Evolutionary conservation across 805 yeast species (phyloP).

Genomic region (Sungouiella thailandica): DNA sequence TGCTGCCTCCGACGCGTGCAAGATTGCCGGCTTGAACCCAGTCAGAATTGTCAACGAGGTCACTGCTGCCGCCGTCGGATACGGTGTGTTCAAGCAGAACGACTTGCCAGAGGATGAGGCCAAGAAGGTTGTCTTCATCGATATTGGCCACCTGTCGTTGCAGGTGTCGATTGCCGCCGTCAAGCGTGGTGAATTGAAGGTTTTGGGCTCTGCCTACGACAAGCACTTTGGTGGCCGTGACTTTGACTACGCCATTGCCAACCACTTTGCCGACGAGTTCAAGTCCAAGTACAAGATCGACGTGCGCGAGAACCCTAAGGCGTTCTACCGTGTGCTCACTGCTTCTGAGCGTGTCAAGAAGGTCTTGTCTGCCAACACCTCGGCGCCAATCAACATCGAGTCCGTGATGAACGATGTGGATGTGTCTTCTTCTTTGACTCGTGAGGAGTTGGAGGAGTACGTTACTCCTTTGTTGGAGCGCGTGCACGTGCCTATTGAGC

Average conservation of each 20-base stretch:
- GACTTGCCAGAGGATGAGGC: conserved; percentile 94
- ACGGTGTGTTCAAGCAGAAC: conserved; percentile 92
- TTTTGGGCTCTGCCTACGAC: conserved; percentile 88
- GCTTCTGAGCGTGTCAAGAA: conserved; percentile 94
- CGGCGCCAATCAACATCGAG: conserved; percentile 93
- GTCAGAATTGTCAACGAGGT: conserved; percentile 96
- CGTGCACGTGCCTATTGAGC: conserved; percentile 70
- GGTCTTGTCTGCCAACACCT: conserved; percentile 90
- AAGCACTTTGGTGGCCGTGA: conserved; percentile 98
- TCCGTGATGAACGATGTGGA: conserved; percentile 97
- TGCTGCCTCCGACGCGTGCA: conserved; percentile 91
- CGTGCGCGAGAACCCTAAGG: conserved; percentile 87
- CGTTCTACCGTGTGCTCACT: conserved; percentile 84
- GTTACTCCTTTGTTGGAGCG: conserved; percentile 77
- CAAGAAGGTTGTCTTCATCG: conserved; percentile 87
- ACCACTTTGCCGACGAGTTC: conserved; percentile 92
- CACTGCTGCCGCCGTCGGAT: conserved; percentile 98
- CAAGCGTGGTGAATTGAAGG: conserved; percentile 94
- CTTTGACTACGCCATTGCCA: conserved; percentile 88
- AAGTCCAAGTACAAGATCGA: conserved; percentile 90
- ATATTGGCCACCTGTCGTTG: conserved; percentile 95
- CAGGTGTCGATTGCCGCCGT: conserved; percentile 85
- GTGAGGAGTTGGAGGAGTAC: conserved; percentile 90
- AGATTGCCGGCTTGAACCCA: conserved; percentile 95
- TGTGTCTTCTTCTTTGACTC: conserved; percentile 79